Base-by-base conservation (phyloP, 768 basidiomycete genomes). In the Tephrocybe sp. region DNA sequence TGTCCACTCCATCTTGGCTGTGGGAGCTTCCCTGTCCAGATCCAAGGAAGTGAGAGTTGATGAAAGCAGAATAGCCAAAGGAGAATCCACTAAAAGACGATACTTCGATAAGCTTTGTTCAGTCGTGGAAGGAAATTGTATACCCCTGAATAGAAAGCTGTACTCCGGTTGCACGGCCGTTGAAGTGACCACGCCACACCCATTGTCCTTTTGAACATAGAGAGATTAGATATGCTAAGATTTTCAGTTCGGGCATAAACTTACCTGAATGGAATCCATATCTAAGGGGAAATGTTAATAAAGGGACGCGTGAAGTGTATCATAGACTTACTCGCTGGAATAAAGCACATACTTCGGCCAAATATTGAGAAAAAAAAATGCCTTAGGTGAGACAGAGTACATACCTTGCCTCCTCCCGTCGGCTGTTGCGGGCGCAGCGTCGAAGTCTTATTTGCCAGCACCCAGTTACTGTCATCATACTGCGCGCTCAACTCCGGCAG, bases 401-500 rank as follows among this genome's bases (percentile, higher is more conserved):
- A 2, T 30, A 81, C 82, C 56, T 84, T 80, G 11, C 83, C 82
- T 51, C 75, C 78, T 33, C n/a, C n/a, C n/a, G 72, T 65, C 4
- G 84, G 83, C 60, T 78, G 71, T 55, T 75, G 74, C 11, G 82
- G 79, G 44, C 82, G 70, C 35, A 76, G 77, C 33, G 86, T 86
- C 26, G 69, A 68, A 33, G 75, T 82, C 59, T 82, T 82, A 55
- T 84, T 75, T 8, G 83, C 85, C 32, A 69, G 49, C 7, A 73
- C 69, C 85, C 84, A 89, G 12, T 61, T 60, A 5, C 72, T 68
- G 60, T 88, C 87, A 46, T 80, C 75, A 59, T 77, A 88, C n/a
- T 53, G 62, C 0, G 57, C 34, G 23, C 62, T 60, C 8, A 84
- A 67, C 68, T 88, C 87, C 0, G 87, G 87, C 33, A 88, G 62